Percentiles rank a stretch among this genome's conserved stretches.
These are phyloP conservation scores for Psilocybe azurescens DNA, from an alignment of 768 basidiomycete genomes.

Conservation along the genomic window DNA sequence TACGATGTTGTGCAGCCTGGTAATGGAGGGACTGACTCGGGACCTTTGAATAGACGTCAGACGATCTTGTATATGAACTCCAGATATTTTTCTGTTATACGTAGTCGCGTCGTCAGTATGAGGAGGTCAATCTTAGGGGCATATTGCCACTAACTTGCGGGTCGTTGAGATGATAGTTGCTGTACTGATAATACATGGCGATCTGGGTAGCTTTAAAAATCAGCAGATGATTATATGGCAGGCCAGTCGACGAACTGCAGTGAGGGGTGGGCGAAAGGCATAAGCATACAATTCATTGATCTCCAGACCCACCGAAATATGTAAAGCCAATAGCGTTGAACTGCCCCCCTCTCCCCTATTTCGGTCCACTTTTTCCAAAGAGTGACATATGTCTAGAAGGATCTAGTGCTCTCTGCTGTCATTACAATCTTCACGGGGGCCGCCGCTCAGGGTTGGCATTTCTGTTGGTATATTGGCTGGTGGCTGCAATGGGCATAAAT, in stretches of 20 bases:
- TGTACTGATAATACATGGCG: not conserved
- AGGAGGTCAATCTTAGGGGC: not conserved
- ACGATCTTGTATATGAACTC: not conserved
- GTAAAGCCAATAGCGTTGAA: not conserved
- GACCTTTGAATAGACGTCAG: not conserved
- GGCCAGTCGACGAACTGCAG: too few species aligned
- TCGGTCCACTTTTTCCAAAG: not conserved
- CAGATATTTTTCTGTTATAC: not conserved
- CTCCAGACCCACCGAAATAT: too few species aligned
- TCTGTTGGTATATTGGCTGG: too few species aligned
- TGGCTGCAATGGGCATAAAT: not conserved
- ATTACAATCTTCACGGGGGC: not conserved
- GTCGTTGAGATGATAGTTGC: not conserved
- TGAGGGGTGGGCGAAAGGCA: too few species aligned
- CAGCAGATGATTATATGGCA: too few species aligned
- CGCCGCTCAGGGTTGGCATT: too few species aligned
- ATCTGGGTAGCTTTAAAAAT: not conserved
- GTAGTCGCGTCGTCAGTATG: not conserved
- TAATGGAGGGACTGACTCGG: not conserved
- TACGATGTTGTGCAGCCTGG: not conserved
- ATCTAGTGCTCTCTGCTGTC: not conserved
- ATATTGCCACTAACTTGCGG: not conserved
- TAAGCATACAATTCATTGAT: too few species aligned
- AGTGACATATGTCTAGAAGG: not conserved
- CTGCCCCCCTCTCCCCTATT: not conserved